Evolutionary conservation across 306 rosid species (phyloP), one percentile per base, ranked within the genome.

Genomic region (Cucumis hystrix): DNA sequence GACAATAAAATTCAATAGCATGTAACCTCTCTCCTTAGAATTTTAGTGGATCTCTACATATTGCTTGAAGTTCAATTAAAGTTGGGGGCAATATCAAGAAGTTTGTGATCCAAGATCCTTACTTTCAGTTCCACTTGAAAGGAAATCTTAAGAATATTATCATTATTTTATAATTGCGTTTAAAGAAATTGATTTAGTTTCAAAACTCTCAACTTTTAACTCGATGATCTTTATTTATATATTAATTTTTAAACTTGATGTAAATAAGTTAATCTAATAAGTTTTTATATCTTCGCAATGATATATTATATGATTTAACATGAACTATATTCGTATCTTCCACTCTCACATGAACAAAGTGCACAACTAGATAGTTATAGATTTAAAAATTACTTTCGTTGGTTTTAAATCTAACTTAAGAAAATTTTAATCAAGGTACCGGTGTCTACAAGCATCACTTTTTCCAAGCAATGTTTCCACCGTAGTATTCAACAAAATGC

Each of bases 61-160:
- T 79, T 58, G 43, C 83, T 69, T 83, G 63, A 56, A 70, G 13
- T 17, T 60, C 80, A 83, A 61, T 83, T 80, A 83, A 79, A 79
- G 61, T 45, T 69, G 57, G 37, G 56, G 47, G 68, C 66, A 17
- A 43, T 3, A 28, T 79, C 80, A 66, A 83, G 78, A 75, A 79
- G 83, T 69, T 76, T 75, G 78, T 51, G 86, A 83, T 70, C 83
- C 80, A 83, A 83, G 83, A 76, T 43, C 57, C 76, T 71, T 14
- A 71, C 60, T 71, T 63, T 70, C 75, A 45, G 49, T 23, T 70
- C 75, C 58, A 10, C 52, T 40, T 41, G 16, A 40, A 40, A 68
- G 5, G 16, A 47, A 47, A 47, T 47, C 54, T 47, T 13, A 47
- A 47, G 54, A 47, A 0, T 47, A 47, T 4, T 47, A 47, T 47